These are phyloP conservation scores for Leccinum disarticulatum DNA, from an alignment of 768 basidiomycete genomes.

Conservation along the genomic window DNA sequence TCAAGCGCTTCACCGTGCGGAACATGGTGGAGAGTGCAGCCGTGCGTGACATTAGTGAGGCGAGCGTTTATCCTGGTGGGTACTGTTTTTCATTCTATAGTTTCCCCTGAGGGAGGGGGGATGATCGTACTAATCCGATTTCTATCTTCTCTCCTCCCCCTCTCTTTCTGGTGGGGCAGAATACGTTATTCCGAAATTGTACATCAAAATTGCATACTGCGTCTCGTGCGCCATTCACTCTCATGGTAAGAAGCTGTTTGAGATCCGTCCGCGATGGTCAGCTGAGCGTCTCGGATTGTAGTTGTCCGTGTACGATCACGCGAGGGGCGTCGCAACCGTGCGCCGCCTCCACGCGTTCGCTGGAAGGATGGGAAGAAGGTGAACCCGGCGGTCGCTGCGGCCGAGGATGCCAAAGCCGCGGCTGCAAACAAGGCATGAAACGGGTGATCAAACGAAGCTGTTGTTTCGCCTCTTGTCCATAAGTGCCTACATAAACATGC, in stretches of 20 bases:
- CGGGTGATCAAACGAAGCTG: conserved; percentile 4
- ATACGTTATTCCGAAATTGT: conserved; percentile 94
- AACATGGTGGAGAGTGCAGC: conserved; percentile 99
- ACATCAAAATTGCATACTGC: conserved; percentile 99
- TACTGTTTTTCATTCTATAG: conserved; percentile 8
- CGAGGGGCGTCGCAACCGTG: conserved; percentile 95
- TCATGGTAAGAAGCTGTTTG: conserved; percentile 62
- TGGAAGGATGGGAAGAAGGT: conserved; percentile 97
- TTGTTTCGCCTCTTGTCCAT: conserved; percentile 1
- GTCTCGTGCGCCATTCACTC: conserved; percentile 99
- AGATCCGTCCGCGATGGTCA: not conserved
- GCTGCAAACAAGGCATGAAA: conserved; percentile 52
- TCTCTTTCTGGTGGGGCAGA: conserved; percentile 45
- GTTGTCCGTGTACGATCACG: conserved; percentile 98
- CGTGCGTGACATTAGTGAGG: conserved; percentile 95
- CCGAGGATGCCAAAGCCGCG: conserved; percentile 78
- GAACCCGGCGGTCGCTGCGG: conserved; percentile 92
- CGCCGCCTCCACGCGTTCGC: conserved; percentile 91
- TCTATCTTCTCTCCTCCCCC: not conserved
- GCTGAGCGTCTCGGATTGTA: conserved; percentile 26
- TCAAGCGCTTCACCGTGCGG: conserved; percentile 98
- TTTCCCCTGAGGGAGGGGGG: not conserved
- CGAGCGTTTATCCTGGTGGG: conserved; percentile 87
- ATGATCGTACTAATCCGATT: not conserved
- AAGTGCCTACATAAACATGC: not conserved